Base-by-base conservation (phyloP, 2,329 filamentous ascomycete genomes). In the Aureobasidium melanogenum region DNA sequence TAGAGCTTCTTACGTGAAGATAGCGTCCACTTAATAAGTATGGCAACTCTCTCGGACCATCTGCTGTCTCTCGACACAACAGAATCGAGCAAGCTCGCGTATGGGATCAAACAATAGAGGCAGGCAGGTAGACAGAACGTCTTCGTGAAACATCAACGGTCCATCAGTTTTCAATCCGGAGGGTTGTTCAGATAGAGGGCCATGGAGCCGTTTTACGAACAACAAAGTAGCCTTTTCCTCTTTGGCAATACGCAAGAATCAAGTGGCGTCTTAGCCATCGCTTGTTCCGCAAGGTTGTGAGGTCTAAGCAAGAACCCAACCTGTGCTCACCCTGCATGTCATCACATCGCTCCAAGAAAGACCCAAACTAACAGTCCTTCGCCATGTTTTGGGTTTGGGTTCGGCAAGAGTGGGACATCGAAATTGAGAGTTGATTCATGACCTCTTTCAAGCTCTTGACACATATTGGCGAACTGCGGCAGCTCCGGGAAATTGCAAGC, bases 71-170 rank as follows among this genome's bases (percentile, higher is more conserved):
- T 47, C 15, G 22, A 47, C 41, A 57, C 51, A 17, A 55, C 51
- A 32, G 34, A 57, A 57, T n/a, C 50, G 54, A 57, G 30, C 32
- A 50, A 30, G 44, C 44, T 59, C 56, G 56, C 56, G 56, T 59
- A 41, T n/a, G 19, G 10, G 32, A 59, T 59, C 56, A 59, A 59
- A 59, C 56, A 50, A 59, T 59, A 59, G 56, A 59, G 56, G 43
- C 56, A 59, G 56, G 44, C 56, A 59, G 56, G 39, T 47, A 24
- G 19, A 19, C 32, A 59, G 56, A 59, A 59, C 56, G 56, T 48
- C 56, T 59, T 59, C 34, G 56, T 59, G 56, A 59, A 59, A 59
- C 56, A 59, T 48, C 56, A 59, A 59, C 56, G 56, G 56, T 57
- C 34, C 44, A 59, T 59, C 56, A 59, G 43, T 59, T 41, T 47